Base-by-base conservation (phyloP, 768 basidiomycete species). In the Solioccasus polychromus region DNA sequence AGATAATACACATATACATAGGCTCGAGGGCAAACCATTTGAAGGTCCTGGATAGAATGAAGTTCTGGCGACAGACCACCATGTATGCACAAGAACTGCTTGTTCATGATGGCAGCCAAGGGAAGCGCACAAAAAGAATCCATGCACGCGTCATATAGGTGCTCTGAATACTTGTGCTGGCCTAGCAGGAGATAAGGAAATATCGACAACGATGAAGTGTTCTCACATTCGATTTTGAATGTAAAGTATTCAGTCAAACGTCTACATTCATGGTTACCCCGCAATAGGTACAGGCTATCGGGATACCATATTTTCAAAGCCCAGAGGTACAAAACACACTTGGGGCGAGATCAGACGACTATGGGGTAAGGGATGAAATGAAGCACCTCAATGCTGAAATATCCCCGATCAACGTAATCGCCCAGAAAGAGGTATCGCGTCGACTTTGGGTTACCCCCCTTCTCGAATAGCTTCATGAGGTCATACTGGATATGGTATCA, bases 401-500 rank as follows among this genome's bases (percentile, higher is more conserved):
- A 87, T 25, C 84, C 84, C 47, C 84, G 69, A 60, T 86, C 84
- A 17, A 87, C 84, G 57, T 86, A 86, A 62, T 87, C 84, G 11
- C 84, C 84, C 40, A 87, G 64, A 70, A 87, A 85, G 43, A 85
- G 75, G 60, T 87, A 87, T 39, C 84, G 72, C 3, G 84, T 87
- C 28, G 82, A 80, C 42, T 81, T 83, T 2, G 84, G 84, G 66
- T 79, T 85, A 4, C 84, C 84, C 18, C 84, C 85, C 19, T 86
- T 81, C 61, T 87, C 84, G 58, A 87, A 85, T 22, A 87, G 74
- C 62, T 87, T 87, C 84, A 87, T 87, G 45, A 87, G 68, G 63
- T 87, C 84, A 56, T 81, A 87, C 83, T 85, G 50, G 19, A 57
- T 41, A 48, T 30, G 29, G 22, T 18, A 44, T 57, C 30, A 60